Percentiles rank a stretch among this genome's conserved stretches.
These are phyloP conservation scores for Erigeron canadensis DNA, from an alignment of 129 eudicot genomes.

Conservation along the genomic window DNA sequence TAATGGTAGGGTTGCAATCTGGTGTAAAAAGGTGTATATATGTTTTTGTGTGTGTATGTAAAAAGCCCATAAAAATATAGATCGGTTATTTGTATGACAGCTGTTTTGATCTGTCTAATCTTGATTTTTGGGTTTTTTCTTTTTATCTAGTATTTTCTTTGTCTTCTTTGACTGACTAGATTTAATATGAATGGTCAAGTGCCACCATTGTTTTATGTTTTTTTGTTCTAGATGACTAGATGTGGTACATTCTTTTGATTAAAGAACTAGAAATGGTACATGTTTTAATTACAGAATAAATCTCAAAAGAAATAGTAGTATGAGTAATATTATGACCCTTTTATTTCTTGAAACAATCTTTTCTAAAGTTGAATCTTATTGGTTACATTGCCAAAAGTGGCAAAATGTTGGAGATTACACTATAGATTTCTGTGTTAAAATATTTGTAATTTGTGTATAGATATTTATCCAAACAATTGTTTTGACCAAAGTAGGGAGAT, in stretches of 20 bases:
- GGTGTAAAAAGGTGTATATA: constrained; percentile 19
- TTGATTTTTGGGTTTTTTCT: constrained; percentile 28
- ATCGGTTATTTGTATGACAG: constrained; percentile 39
- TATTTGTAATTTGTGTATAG: no score
- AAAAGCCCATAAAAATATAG: constrained; percentile 26
- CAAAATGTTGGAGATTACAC: no score
- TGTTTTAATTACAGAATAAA: no score
- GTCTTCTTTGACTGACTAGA: constrained; percentile 25
- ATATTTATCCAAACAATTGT: neutral
- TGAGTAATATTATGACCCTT: no score
- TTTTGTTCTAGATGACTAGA: neutral
- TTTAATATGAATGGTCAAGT: constrained; percentile 21
- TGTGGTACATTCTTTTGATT: neutral
- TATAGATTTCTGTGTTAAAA: no score
- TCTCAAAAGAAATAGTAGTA: no score
- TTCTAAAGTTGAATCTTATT: no score
- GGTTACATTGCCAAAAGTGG: no score
- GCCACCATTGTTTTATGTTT: constrained; percentile 6
- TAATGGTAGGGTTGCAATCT: constrained; percentile 36
- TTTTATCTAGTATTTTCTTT: constrained; percentile 10
- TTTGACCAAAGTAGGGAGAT: constrained; percentile 1
- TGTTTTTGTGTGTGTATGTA: neutral
- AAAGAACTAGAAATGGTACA: no score
- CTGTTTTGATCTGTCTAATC: constrained; percentile 38
- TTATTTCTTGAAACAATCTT: no score